phyloP scores from a whole-genome alignment of 1,284 basidiomycete genomes.

The Ceratobasidium sp. region DNA sequence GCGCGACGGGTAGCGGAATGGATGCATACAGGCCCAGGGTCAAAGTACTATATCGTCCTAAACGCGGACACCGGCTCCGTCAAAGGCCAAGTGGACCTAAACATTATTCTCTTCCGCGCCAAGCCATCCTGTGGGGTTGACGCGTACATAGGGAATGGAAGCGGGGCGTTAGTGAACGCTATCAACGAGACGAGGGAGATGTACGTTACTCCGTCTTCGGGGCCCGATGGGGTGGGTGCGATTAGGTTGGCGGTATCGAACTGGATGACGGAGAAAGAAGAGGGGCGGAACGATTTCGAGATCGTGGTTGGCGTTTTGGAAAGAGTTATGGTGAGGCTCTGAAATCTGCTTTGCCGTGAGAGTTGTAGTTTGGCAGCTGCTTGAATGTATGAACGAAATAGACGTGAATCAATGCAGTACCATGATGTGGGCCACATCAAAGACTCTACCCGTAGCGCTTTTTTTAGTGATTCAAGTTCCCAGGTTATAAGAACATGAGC shows the following conservation, averaged over 20 bases:
- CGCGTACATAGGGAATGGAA: conserved; percentile 49
- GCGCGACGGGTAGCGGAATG: conserved; percentile 57
- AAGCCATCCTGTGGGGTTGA: conserved; percentile 51
- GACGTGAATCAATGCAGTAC: too few relatives aligned
- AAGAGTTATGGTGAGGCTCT: conserved; percentile 51
- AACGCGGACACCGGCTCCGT: conserved; percentile 54
- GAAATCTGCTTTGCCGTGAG: too few relatives aligned
- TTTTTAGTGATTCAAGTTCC: too few relatives aligned
- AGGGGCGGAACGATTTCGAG: conserved; percentile 53
- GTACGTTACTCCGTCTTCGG: conserved; percentile 59
- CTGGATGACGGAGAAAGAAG: conserved; percentile 59
- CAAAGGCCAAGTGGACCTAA: conserved; percentile 54
- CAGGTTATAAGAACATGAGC: too few relatives aligned
- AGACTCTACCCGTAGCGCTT: too few relatives aligned
- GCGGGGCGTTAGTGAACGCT: conserved; percentile 54
- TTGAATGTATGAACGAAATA: too few relatives aligned
- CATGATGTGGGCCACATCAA: too few relatives aligned
- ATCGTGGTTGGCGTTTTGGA: conserved; percentile 52
- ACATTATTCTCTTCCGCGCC: conserved; percentile 63
- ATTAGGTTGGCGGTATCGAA: conserved; percentile 64
- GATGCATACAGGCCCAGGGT: conserved; percentile 53
- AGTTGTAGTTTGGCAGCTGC: too few relatives aligned
- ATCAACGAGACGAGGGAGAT: conserved; percentile 60
- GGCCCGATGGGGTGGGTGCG: too few relatives aligned
- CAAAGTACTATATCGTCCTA: conserved; percentile 57